Conservation (phyloP, 345 rosid genomes). For the Salix brachista region DNA sequence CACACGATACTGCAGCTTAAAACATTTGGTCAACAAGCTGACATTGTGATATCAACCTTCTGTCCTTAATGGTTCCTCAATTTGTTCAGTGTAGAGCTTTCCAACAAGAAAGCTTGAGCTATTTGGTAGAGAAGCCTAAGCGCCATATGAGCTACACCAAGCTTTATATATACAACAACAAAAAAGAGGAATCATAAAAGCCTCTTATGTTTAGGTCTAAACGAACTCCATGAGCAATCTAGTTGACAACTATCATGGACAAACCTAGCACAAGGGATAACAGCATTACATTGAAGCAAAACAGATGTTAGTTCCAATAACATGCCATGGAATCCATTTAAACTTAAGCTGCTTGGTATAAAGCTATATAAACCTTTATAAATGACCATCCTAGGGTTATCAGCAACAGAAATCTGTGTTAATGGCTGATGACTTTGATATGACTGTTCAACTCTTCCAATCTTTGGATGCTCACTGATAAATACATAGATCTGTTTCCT, state of each 20-base stretch:
- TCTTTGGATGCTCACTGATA: neutral
- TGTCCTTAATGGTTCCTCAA: neutral
- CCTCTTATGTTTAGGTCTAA: neutral
- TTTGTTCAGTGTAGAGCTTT: neutral
- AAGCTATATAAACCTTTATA: neutral
- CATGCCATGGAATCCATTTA: neutral
- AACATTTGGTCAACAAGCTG: neutral
- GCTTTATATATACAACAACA: neutral
- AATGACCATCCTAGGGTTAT: neutral
- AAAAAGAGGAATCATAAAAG: neutral
- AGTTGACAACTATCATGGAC: neutral
- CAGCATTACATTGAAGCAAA: neutral
- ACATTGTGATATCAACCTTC: neutral
- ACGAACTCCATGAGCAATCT: neutral
- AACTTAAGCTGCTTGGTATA: neutral
- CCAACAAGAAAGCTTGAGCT: neutral
- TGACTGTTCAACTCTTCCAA: neutral
- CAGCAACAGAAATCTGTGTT: neutral
- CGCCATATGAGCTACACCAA: neutral
- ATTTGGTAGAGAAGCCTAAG: neutral
- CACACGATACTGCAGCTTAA: neutral
- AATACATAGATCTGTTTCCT: neutral
- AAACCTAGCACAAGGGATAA: neutral
- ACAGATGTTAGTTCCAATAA: neutral
- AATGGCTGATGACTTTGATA: neutral